phyloP scores from a whole-genome alignment of 2,329 filamentous ascomycete species.

The Anthostomella pinea region DNA sequence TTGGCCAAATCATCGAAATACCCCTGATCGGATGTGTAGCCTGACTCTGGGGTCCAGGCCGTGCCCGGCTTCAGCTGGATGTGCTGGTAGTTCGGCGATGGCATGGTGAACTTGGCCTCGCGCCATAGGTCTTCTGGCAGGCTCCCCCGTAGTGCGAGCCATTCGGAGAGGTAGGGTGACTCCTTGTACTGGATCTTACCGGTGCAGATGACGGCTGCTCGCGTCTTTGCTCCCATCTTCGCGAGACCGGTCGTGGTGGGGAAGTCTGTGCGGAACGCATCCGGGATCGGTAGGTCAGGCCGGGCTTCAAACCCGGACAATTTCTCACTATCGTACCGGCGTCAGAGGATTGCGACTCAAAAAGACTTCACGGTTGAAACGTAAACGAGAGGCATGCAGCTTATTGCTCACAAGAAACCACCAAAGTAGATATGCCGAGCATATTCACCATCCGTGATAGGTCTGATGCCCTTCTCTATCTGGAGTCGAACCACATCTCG shows the following conservation, averaged over 20 bases:
- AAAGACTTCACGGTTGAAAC: too few relatives aligned
- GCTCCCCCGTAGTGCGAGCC: constrained; percentile 36
- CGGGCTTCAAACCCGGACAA: constrained; percentile 47
- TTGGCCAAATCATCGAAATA: constrained; percentile 54
- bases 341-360: too few relatives aligned
- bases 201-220: constrained; percentile 35
- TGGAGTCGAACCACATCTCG: constrained; percentile 64
- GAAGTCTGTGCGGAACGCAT: constrained; percentile 56
- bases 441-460: constrained; percentile 69
- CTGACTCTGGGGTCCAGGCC: constrained; percentile 44
- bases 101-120: constrained; percentile 62
- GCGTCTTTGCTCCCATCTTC: constrained; percentile 31
- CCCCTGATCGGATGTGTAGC: constrained; percentile 48
- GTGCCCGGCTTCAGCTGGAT: constrained; percentile 54
- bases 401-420: too few relatives aligned
- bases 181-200: constrained; percentile 42
- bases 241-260: constrained; percentile 37
- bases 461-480: constrained; percentile 58
- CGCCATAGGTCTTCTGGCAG: constrained; percentile 55
- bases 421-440: constrained; percentile 49
- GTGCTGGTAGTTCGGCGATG: constrained; percentile 63
- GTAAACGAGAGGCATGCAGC: too few relatives aligned
- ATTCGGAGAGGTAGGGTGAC: constrained; percentile 32
- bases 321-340: too few relatives aligned
- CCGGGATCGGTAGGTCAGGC: constrained; percentile 58